Conservation (phyloP, 108 stramenopile species). For the Pseudonitzschia pungens region DNA sequence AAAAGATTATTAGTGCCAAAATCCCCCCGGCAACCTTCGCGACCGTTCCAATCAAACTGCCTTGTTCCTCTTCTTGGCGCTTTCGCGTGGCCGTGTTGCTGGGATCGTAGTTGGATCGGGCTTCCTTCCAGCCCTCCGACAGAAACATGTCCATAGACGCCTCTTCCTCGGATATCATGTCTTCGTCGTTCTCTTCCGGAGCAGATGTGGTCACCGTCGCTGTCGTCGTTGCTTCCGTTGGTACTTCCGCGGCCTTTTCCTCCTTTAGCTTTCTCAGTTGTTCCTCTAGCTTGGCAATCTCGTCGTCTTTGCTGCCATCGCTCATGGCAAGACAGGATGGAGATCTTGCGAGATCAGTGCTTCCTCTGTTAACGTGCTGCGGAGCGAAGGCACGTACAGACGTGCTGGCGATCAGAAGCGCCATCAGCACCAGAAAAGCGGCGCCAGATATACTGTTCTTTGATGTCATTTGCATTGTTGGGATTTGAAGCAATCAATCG, state of each 20-base stretch:
- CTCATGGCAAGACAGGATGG: too few relatives aligned
- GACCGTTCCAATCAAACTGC: conserved; percentile 11
- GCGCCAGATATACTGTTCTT: too few relatives aligned
- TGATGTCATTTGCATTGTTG: too few relatives aligned
- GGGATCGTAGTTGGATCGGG: background rate
- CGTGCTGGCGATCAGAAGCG: background rate
- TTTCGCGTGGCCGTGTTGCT: background rate
- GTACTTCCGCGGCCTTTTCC: conserved; percentile 4
- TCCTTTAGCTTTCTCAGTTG: conserved; percentile 32
- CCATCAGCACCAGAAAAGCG: background rate
- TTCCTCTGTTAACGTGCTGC: background rate
- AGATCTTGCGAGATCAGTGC: background rate
- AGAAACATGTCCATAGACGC: conserved; percentile 27
- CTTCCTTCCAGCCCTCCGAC: conserved; percentile 39
- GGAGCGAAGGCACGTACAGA: background rate
- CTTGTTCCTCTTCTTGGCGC: conserved; percentile 1
- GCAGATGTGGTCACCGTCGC: background rate
- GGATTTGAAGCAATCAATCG: too few relatives aligned
- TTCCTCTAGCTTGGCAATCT: conserved; percentile 41
- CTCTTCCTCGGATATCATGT: conserved; percentile 7
- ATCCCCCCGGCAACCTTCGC: conserved; percentile 13
- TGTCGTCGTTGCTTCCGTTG: conserved; percentile 4
- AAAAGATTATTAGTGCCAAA: conserved; percentile 27
- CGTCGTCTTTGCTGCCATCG: conserved; percentile 36
- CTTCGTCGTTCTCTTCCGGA: background rate